phyloP scores from a whole-genome alignment of 768 basidiomycete species.

The Lentinula detonsa region DNA sequence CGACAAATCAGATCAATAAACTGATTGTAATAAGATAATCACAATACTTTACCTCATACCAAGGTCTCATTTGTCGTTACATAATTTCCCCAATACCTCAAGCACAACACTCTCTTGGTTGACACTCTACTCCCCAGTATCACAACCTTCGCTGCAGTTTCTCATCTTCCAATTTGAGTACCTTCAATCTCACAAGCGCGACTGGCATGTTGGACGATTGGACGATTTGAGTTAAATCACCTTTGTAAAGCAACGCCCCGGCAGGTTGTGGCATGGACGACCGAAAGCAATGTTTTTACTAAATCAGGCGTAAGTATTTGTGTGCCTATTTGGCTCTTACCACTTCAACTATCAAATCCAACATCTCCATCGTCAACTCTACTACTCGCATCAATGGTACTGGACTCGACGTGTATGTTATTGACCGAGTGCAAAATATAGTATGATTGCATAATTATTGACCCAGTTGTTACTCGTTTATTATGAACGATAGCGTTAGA shows the following conservation, averaged over 20 bases:
- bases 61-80: too few relatives aligned
- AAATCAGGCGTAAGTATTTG: constrained; percentile 39
- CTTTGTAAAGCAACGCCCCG: constrained; percentile 51
- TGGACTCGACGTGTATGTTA: constrained; percentile 24
- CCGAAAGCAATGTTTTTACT: constrained; percentile 34
- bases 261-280: constrained; percentile 51
- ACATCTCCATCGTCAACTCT: constrained; percentile 30
- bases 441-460: too few relatives aligned
- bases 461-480: too few relatives aligned
- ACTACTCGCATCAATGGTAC: constrained; percentile 27
- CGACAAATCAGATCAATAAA: too few relatives aligned
- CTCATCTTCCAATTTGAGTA: constrained; percentile 7
- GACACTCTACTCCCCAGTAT: constrained; percentile 30
- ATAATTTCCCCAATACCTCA: too few relatives aligned
- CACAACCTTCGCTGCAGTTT: constrained; percentile 45
- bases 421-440: constrained; percentile 14
- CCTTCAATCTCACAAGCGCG: constrained; percentile 25
- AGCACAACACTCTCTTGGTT: too few relatives aligned
- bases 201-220: constrained; percentile 49
- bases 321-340: neutral
- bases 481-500: too few relatives aligned
- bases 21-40: too few relatives aligned
- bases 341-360: constrained; percentile 16
- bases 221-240: constrained; percentile 38
- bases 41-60: too few relatives aligned